A percentile compares a stretch with the other conserved stretches of the same genome.
Evolutionary conservation across 179 eudicot genomes (phyloP).

Genomic region (Drosera spatulata): DNA sequence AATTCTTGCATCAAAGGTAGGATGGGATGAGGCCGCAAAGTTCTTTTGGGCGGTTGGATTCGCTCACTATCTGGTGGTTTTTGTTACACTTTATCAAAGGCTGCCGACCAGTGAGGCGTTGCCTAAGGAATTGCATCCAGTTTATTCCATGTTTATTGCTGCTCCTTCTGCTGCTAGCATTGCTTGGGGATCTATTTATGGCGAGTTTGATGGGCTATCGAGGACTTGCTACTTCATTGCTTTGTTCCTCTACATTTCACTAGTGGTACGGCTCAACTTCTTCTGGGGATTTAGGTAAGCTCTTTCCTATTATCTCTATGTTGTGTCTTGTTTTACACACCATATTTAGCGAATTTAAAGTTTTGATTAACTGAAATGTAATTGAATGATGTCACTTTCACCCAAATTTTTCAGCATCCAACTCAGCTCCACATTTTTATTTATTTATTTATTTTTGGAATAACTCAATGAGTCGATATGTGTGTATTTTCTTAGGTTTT

Average conservation of each 20-base stretch:
- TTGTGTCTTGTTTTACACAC: no score
- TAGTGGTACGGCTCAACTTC: conserved; percentile 76
- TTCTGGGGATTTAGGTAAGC: conserved; percentile 73
- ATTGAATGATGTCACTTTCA: no score
- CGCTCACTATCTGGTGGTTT: conserved; percentile 78
- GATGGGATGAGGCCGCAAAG: conserved; percentile 74
- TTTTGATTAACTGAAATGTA: no score
- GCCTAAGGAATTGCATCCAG: conserved; percentile 93
- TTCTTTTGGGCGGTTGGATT: conserved; percentile 89
- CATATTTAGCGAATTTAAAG: no score
- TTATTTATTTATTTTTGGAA: no score
- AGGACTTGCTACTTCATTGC: conserved; percentile 90
- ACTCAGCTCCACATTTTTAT: no score
- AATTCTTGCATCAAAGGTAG: conserved; percentile 65
- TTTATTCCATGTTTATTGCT: conserved; percentile 86
- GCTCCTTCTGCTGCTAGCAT: conserved; percentile 88
- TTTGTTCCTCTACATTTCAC: conserved; percentile 58
- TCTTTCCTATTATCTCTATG: neutral
- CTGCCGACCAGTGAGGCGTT: conserved; percentile 77
- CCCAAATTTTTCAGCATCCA: no score
- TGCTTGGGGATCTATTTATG: conserved; percentile 81
- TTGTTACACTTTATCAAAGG: conserved; percentile 83
- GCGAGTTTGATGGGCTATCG: conserved; percentile 73
- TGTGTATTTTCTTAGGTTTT: conserved; percentile 42
- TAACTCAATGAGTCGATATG: no score